Evolutionary conservation across 1,139 yeast species (phyloP).

Genomic region (Yamadazyma oceani): DNA sequence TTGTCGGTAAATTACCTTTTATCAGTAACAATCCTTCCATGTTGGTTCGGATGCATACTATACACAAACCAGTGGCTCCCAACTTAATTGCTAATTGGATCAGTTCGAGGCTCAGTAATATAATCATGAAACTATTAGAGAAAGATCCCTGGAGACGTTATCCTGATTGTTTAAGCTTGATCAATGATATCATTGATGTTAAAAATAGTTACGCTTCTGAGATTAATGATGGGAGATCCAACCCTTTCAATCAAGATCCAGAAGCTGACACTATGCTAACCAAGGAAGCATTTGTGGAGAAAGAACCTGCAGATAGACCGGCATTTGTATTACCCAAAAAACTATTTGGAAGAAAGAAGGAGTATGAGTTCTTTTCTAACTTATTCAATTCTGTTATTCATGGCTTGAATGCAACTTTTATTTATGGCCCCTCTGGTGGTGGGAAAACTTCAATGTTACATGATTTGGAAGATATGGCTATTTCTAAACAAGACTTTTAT

Average conservation of each 20-base stretch:
- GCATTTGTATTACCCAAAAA: conserved; percentile 24
- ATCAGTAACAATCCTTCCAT: conserved; percentile 41
- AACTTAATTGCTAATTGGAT: conserved; percentile 31
- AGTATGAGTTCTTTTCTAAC: conserved; percentile 25
- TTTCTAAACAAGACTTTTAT: conserved; percentile 38
- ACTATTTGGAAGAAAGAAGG: conserved; percentile 38
- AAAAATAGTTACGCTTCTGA: conserved; percentile 22
- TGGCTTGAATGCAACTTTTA: conserved; percentile 31
- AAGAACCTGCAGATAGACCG: conserved; percentile 4
- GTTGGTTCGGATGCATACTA: conserved; percentile 42
- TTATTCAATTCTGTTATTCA: conserved; percentile 7
- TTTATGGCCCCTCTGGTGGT: conserved; percentile 47
- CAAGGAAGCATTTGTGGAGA: conserved; percentile 4
- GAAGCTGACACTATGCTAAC: conserved; percentile 1
- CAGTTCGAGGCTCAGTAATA: conserved; percentile 35
- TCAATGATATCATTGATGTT: conserved; percentile 35
- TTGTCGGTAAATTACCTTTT: conserved; percentile 49
- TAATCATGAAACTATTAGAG: conserved; percentile 46
- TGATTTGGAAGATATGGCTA: conserved; percentile 39
- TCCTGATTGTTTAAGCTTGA: conserved; percentile 34
- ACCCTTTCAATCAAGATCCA: not conserved
- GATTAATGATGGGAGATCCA: conserved; percentile 7
- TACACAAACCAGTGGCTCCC: conserved; percentile 45
- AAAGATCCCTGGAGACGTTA: conserved; percentile 46
- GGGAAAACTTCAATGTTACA: conserved; percentile 50